Conservation (phyloP, 495 filamentous ascomycete genomes). For the Neurospora tetrasperma region DNA sequence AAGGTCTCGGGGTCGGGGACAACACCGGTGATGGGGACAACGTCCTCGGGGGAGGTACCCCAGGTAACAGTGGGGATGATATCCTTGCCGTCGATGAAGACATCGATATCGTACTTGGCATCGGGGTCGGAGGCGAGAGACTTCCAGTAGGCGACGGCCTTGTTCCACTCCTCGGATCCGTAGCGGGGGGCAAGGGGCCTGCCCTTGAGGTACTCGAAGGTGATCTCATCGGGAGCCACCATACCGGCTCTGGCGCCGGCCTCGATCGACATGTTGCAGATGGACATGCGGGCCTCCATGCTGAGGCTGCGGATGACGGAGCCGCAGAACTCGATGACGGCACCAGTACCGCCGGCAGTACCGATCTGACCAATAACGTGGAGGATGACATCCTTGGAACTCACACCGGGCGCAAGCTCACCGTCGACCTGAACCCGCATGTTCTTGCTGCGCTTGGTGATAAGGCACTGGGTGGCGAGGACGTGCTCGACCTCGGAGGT, state of each 20-base stretch:
- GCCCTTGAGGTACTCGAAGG: constrained; percentile 89
- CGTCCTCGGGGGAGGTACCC: constrained; percentile 95
- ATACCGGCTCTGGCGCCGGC: constrained; percentile 91
- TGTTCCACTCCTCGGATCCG: constrained; percentile 81
- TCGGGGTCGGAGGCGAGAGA: constrained; percentile 73
- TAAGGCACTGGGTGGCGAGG: constrained; percentile 87
- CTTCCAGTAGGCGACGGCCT: constrained; percentile 81
- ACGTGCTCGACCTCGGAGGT: constrained; percentile 99
- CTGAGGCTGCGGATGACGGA: constrained; percentile 81
- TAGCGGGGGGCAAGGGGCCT: constrained; percentile 77
- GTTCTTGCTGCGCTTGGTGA: constrained; percentile 93
- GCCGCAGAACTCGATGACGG: constrained; percentile 94
- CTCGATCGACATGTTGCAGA: constrained; percentile 99
- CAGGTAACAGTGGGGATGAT: constrained; percentile 90
- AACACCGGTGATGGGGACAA: constrained; percentile 80
- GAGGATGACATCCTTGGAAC: constrained; percentile 92
- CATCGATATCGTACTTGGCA: constrained; percentile 76
- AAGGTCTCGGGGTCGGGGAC: constrained; percentile 89
- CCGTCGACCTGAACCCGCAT: constrained; percentile 96
- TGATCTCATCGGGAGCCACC: constrained; percentile 89
- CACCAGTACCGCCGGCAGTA: constrained; percentile 87
- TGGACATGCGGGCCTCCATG: constrained; percentile 98
- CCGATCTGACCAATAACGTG: constrained; percentile 91
- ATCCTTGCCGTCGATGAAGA: constrained; percentile 83
- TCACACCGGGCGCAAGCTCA: constrained; percentile 80